Base-by-base conservation (phyloP, 495 filamentous ascomycete species). In the Talaromyces ruber region DNA sequence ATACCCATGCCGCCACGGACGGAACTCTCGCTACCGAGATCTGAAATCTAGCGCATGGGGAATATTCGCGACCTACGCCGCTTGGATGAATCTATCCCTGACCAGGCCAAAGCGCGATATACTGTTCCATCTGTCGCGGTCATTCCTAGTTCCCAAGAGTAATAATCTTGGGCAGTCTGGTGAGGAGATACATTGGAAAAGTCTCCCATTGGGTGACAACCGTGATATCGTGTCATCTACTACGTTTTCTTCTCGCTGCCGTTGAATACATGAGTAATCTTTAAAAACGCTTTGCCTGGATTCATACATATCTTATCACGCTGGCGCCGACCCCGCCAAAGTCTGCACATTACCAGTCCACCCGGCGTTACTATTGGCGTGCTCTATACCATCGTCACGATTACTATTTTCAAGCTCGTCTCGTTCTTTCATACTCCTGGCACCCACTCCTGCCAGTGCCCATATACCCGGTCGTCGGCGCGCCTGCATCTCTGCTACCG, bases 401-500 rank as follows among this genome's bases (percentile, higher is more conserved):
- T 26, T 14, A 26, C 51, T 6, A 25, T 22, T 54, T 12, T 54
- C 51, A 14, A 54, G 22, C 12, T 57, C 62, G 61, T 74, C 72
- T 16, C 70, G 66, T 52, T 74, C 73, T 50, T 66, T 76, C 32
- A 74, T 68, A 62, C 70, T 70, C 47, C 68, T 65, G 47, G 74
- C 71, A 28, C 74, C 73, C 61, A 80, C 71, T 30, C 79, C 79
- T 25, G 79, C 79, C 64, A 76, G 60, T 6, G 73, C 71, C 80
- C 80, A 83, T 52, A 79, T 64, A 7, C 68, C 73, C n/a, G 75
- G 73, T 22, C 72, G 67, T 26, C 74, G 76, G 51, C 74, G 76
- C 29, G 77, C 76, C 12, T 81, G 73, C 8, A 80, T 66, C 64
- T 76, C 74, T 25, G 80, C 80, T 45, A 77, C 75, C 32, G 79